Percentiles rank a stretch among this genome's conserved stretches.
These are phyloP conservation scores for Talaromyces liani DNA, from an alignment of 495 filamentous ascomycete species.

Conservation along the genomic window DNA sequence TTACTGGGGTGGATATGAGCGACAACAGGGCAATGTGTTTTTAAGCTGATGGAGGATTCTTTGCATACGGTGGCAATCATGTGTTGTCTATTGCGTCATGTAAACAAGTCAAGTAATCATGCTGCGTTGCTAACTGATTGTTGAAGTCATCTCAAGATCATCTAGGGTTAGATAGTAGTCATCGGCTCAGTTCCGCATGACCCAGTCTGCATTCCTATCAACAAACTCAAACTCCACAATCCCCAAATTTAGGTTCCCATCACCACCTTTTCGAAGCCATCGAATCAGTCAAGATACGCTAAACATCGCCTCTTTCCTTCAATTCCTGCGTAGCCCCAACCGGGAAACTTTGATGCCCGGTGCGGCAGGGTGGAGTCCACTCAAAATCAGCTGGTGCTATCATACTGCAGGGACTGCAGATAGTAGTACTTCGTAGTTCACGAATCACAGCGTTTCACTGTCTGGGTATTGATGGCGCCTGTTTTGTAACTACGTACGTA, in stretches of 20 bases:
- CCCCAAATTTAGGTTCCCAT: neutral
- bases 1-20: too few species aligned
- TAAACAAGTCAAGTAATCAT: too few species aligned
- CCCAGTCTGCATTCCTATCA: neutral
- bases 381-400: neutral
- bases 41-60: neutral
- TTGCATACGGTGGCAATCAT: neutral
- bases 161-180: neutral
- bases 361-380: neutral
- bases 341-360: neutral
- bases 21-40: neutral
- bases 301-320: neutral
- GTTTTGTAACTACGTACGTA: neutral
- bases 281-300: neutral
- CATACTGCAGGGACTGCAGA: neutral
- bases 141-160: neutral
- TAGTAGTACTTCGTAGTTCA: neutral
- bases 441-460: neutral
- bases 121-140: neutral
- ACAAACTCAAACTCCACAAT: neutral
- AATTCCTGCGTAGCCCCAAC: neutral
- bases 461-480: neutral
- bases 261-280: neutral
- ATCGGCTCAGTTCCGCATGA: neutral
- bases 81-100: neutral